Evolutionary conservation across 2,329 filamentous ascomycete genomes (phyloP), one percentile per base, ranked within the genome.

Genomic region (Colletotrichum cordylinicola): DNA sequence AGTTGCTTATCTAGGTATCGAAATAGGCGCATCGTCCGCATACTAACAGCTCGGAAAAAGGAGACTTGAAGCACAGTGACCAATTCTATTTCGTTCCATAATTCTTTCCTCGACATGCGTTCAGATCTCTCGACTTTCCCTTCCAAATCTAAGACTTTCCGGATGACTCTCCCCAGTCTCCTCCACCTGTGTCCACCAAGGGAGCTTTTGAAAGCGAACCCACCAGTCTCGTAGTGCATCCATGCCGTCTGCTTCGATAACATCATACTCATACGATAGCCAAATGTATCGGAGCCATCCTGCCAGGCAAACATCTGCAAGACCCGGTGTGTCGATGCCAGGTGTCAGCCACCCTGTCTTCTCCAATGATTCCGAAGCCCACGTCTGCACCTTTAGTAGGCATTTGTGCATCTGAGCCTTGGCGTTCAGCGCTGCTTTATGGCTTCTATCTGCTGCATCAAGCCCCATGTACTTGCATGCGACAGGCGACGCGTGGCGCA

Each of bases 131-230:
- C n/a, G n/a, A 55, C 48, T 68, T 58, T 68, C 52, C 33, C 21
- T 68, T 13, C 66, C 52, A 15, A 68, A 68, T 35, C 66, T 58
- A 10, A 68, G 33, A 39, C 21, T 39, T 31, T 58, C 21, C 4
- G 52, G 66, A 35, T 68, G 66, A 21, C 37, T 43, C 21, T 68
- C 66, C 10, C 75, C 69, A 69, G 73, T 67, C 65, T 78, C 78
- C 60, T 80, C 78, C 37, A 79, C 31, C 67, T 70, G 77, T 12
- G n/a, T 43, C 79, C 79, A 80, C 79, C 79, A 80, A 4, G 64
- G 16, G 61, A 78, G 31, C 31, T 55, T 67, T 56, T 70, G 71
- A 56, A 80, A 80, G 24, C 75, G 69, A 5, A 16, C 27, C 67
- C 77, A 80, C 78, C 79, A 80, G 9, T 74, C 70, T 8, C 43